phyloP scores from a whole-genome alignment of 495 filamentous ascomycete species.

The Tuber melanosporum region DNA sequence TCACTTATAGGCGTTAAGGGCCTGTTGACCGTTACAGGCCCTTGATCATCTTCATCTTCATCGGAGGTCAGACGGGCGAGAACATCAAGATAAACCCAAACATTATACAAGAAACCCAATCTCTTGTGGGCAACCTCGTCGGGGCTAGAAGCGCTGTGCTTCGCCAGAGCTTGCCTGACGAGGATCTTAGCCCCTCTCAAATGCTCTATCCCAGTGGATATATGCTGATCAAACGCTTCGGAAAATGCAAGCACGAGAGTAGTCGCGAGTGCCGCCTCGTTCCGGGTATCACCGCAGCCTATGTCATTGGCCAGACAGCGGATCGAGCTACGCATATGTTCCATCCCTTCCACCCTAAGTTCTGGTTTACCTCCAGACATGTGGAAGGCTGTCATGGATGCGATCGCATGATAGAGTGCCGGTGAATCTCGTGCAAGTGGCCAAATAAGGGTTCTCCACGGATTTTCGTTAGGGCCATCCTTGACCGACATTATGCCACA shows the following conservation, averaged over 20 bases:
- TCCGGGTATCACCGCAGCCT: slow-evolving; percentile 50
- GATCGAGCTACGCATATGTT: slow-evolving; percentile 66
- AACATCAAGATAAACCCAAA: slow-evolving; percentile 78
- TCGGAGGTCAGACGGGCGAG: slow-evolving; percentile 67
- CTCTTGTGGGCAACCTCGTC: slow-evolving; percentile 51
- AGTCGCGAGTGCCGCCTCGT: slow-evolving; percentile 65
- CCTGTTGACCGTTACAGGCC: slow-evolving; percentile 39
- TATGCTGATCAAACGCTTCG: slow-evolving; percentile 72
- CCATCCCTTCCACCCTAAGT: slow-evolving; percentile 60
- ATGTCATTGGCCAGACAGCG: slow-evolving; percentile 54
- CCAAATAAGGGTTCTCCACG: slow-evolving; percentile 70
- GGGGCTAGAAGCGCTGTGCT: slow-evolving; percentile 34
- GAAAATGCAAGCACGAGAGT: slow-evolving; percentile 68
- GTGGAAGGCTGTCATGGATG: slow-evolving; percentile 70
- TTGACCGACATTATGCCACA: slow-evolving; percentile 72
- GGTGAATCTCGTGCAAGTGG: slow-evolving; percentile 61
- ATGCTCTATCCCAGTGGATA: slow-evolving; percentile 67
- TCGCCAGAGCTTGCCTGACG: slow-evolving; percentile 55
- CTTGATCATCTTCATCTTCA: slow-evolving; percentile 52
- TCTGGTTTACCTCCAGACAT: slow-evolving; percentile 54
- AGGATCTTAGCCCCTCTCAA: slow-evolving; percentile 63
- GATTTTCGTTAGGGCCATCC: slow-evolving; percentile 68
- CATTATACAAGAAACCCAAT: slow-evolving; percentile 66
- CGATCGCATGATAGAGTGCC: slow-evolving; percentile 68
- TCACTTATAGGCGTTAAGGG: slow-evolving; percentile 48